A percentile compares a stretch with the other conserved stretches of the same genome.
Evolutionary conservation across 2,329 filamentous ascomycete genomes (phyloP).

Genomic region (Neopestalotiopsis sp.): DNA sequence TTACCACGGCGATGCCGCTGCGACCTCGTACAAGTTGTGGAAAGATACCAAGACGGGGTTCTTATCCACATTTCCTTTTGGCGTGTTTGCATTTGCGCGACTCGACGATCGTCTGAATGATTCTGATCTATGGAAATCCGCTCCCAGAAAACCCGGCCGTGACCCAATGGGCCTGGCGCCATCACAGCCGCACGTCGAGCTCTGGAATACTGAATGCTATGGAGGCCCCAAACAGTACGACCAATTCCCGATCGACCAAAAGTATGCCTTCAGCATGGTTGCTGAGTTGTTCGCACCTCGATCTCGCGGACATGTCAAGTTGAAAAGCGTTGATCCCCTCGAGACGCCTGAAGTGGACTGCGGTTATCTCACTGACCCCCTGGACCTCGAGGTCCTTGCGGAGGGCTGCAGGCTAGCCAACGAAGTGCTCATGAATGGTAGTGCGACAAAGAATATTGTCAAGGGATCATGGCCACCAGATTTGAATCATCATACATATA

Average conservation of each 20-base stretch:
- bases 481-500: constrained; percentile 56
- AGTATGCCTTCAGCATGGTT: constrained; percentile 63
- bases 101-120: constrained; percentile 63
- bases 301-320: constrained; percentile 59
- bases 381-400: constrained; percentile 62
- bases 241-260: constrained; percentile 55
- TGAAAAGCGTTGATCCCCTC: constrained; percentile 52
- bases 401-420: constrained; percentile 65
- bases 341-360: constrained; percentile 63
- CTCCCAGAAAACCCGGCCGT: constrained; percentile 52
- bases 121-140: constrained; percentile 58
- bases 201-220: constrained; percentile 67
- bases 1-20: constrained; percentile 57
- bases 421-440: constrained; percentile 62
- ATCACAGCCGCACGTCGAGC: constrained; percentile 64
- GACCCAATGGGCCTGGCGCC: constrained; percentile 67
- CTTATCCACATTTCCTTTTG: constrained; percentile 66
- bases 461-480: constrained; percentile 64
- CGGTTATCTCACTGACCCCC: constrained; percentile 60
- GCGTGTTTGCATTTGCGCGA: constrained; percentile 65
- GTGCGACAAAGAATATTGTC: constrained; percentile 61
- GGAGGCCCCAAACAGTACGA: constrained; percentile 63
- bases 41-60: constrained; percentile 62
- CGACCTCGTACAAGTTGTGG: constrained; percentile 58
- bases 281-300: constrained; percentile 62